Evolutionary conservation across 768 basidiomycete species (phyloP), one percentile per base, ranked within the genome.

Genomic region (Gymnopilus junonius): DNA sequence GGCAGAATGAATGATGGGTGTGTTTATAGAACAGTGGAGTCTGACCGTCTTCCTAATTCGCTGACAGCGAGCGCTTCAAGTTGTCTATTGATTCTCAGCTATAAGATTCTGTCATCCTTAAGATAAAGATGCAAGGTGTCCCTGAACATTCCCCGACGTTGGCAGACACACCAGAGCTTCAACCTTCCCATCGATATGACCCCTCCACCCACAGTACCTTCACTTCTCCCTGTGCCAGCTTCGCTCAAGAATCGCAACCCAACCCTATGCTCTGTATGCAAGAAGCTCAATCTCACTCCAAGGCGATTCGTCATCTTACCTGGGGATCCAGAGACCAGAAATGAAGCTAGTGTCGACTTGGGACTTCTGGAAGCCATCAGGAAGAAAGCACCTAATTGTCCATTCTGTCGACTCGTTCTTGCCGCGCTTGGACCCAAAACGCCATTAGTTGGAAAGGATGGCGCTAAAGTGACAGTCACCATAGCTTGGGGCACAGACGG

Each of bases 331-430:
- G 48, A 31, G 17, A 17, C 20, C 12, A 21, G 31, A 14, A 20
- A 14, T 14, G 14, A 37, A 23, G 12, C 34, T 14, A 42, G 27
- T 35, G 25, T 58, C 12, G 8, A 31, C 4, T 32, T 65, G 4
- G 64, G 64, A 2, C 34, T 58, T 8, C 46, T 65, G 17, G 21
- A 43, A 8, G 64, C 61, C 14, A 29, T 65, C 20, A 57, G 21
- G 25, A 37, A 40, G 31, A 65, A 61, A 35, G 5, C 46, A 3
- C 8, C 20, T 6, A 27, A 58, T 27, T 65, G 64, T 23, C 59
- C 64, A 4, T 27, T 65, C 11, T 65, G 64, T n/a, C 55, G 64
- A 7, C 56, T 65, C 3, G 48, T 65, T 11, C 59, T 65, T 7
- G 21, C 17, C 1, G 46, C 55, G 1, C 43, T 65, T 11, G 64